Evolutionary conservation across 495 filamentous ascomycete genomes (phyloP), one percentile per base, ranked within the genome.

Genomic region (Hyaloscypha bicolor): DNA sequence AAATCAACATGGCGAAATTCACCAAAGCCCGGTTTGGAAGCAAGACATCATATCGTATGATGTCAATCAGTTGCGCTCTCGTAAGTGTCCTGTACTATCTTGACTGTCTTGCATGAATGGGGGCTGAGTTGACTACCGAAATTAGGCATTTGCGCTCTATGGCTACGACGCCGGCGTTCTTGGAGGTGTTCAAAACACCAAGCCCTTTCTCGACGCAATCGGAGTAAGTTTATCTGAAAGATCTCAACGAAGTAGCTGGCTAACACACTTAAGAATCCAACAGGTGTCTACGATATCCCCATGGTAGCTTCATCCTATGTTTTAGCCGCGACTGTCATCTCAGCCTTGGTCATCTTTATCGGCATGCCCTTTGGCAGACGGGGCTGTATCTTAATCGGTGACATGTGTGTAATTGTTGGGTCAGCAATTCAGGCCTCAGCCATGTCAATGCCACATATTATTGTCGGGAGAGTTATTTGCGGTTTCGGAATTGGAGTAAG

Each of bases 121-220:
- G 12, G 3, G 35, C 3, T 8, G 12, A 37, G 35, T 12, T 37
- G 35, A 37, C 1, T 37, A 37, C 1, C 51, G 16, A 6, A 3
- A 53, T 16, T n/a, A 53, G 51, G 51, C 51, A 9, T 53, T 53
- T 3, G 22, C 51, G 8, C 12, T 35, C 6, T 70, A 71, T 48
- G 75, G 73, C 16, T 80, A 78, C 53, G 76, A 81, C 64, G 78
- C 79, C 2, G 79, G 79, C 8, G 77, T 80, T 4, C 73, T 81
- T 12, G 79, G 79, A 25, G 79, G 78, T 60, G 72, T 81, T 4
- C 75, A 77, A 25, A 66, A 75, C 14, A 76, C 77, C 2, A 58
- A 71, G 6, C 72, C 76, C 1, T 81, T 77, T 65, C 73, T 71
- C 0, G 59, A 72, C 31, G 78, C 79, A 16, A 73, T 81, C 58